Base-by-base conservation (phyloP, 257 asterid genomes). In the Echium plantagineum region DNA sequence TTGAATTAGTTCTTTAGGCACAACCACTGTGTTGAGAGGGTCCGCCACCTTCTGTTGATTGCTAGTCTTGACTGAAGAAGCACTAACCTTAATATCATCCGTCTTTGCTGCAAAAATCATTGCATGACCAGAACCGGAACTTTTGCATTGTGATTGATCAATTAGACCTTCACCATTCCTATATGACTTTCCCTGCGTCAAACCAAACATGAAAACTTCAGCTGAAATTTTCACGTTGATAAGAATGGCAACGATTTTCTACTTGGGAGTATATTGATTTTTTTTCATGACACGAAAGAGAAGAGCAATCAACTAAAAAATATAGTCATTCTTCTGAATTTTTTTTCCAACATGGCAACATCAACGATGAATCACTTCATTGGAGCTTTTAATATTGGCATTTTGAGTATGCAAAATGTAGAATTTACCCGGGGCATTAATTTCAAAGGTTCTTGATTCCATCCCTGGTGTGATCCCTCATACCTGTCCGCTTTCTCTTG, bases 401-500 rank as follows among this genome's bases (percentile, higher is more conserved):
- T 66, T 18, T 35, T 21, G 48, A 49, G 21, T 32, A 19, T 19
- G 58, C 21, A 56, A 60, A 55, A 55, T 55, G 32, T 32, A 53
- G 42, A 26, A 61, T 26, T 69, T 75, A 91, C 98, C 94, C 89
- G 77, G 35, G 81, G 87, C 72, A 73, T 69, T 71, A 77, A 63
- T 82, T 78, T 81, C 17, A 91, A 66, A 1, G 87, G 77, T 31
- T 83, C 93, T 17, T 77, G 90, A 76, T 80, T 85, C 91, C 93
- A 82, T 74, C 72, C 81, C 65, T 73, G 78, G 75, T 81, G 79
- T 24, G 95, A 71, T 21, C 83, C 76, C 60, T 93, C 96, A 18
- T 69, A 74, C 77, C 80, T 86, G 63, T 75, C 79, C 49, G 79
- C 96, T 77, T 80, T 93, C 71, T 89, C 96, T 89, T 89, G 99